Evolutionary conservation across 2,329 filamentous ascomycete genomes (phyloP), one percentile per base, ranked within the genome.

Genomic region (Arthrocladium fulminans): DNA sequence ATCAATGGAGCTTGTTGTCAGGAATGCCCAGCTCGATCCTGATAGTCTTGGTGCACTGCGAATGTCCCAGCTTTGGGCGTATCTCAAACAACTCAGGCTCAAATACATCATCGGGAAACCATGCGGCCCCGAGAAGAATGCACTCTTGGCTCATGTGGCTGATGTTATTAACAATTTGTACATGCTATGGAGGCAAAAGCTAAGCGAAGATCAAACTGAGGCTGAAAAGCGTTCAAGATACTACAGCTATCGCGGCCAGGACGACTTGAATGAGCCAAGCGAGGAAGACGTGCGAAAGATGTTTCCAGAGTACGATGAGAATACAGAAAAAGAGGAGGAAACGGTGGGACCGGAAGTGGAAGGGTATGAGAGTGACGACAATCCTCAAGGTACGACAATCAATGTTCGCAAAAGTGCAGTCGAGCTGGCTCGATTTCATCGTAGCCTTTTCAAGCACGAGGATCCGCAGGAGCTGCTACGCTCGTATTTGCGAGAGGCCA

Each of bases 221-320:
- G 81, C 85, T 56, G 83, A 85, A 15, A 76, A 79, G 23, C 86
- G 84, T 53, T 80, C 78, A 3, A 88, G 85, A 53, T 67, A 94
- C 32, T 98, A 94, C 65, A 83, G 81, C 17, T 96, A 92, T 68
- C 80, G 81, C 54, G 90, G 89, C 25, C 70, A 79, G 32, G 84
- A 89, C 52, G 83, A 89, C 41, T 80, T 86, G 54, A 84, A 94
- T 48, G 83, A 85, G 57, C 72, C 78, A 8, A 80, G 88, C 45
- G 77, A 83, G 53, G 77, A 84, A 48, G 86, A 92, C 54, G 83
- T 95, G 55, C 75, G 82, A 17, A 77, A 84, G 54, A 70, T 97
- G 5, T 97, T 97, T 68, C 90, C 90, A 1, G 79, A 77, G 3
- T 94, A 81, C 54, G 81, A 76, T 62, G 69, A 40, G 63, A 13